Evolutionary conservation across 257 asterid genomes (phyloP).

Genomic region (Jasminum sambac): DNA sequence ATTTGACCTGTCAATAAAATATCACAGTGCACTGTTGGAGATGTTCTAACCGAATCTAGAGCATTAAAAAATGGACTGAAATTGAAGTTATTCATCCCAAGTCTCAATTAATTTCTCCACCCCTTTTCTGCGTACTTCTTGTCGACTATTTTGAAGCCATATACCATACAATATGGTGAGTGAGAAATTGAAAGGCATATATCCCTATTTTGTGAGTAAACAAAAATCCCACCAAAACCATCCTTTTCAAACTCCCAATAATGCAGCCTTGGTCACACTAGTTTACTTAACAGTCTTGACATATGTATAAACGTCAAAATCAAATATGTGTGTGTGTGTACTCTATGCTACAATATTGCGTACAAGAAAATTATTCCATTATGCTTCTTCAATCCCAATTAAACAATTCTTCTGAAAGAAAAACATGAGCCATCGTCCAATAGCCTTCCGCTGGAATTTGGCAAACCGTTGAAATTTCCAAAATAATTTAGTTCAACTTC

Average conservation of each 20-base stretch:
- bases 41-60: too few species aligned
- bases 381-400: background rate
- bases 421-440: conserved; percentile 27
- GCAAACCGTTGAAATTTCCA: conserved; percentile 39
- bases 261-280: conserved; percentile 5
- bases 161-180: too few species aligned
- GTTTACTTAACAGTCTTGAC: too few species aligned
- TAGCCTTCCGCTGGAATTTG: conserved; percentile 17
- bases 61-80: too few species aligned
- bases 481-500: conserved; percentile 21
- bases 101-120: too few species aligned
- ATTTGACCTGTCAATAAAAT: too few species aligned
- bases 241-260: background rate
- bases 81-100: too few species aligned
- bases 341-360: background rate
- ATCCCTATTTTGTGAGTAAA: background rate
- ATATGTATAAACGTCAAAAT: too few species aligned
- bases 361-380: conserved; percentile 18
- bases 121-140: too few species aligned
- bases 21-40: too few species aligned
- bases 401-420: background rate
- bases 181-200: background rate
- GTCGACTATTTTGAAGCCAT: too few species aligned
- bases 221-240: background rate
- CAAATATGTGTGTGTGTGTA: too few species aligned